Base-by-base conservation (phyloP, 73 alveolate genomes). In the Strombidium stylifer region DNA sequence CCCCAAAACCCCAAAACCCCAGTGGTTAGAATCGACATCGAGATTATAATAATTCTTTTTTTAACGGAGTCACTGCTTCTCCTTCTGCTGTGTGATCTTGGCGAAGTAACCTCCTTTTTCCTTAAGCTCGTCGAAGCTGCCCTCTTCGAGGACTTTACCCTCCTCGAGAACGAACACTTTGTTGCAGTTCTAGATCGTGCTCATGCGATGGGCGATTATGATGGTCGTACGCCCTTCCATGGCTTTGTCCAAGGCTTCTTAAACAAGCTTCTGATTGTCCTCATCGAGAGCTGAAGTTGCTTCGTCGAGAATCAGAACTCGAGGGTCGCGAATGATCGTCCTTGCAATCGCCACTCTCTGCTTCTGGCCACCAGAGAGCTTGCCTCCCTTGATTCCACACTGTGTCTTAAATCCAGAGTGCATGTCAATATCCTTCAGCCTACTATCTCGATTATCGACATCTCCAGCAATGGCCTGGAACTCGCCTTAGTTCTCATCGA, bases 221-320 rank as follows among this genome's bases (percentile, higher is more conserved):
- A 92, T 65, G 20, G 95, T 53, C 0, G 96, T 92, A 44, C 82
- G 85, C 37, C 69, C 74, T 45, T 65, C 65, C 89, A 82, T 77
- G 21, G 86, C 47, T 28, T 86, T 57, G 58, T 91, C 93, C 12
- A 91, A 62, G 53, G 93, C 76, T 40, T 71, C 74, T 55, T 91
- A 87, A 23, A 91, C 96, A 27, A 76, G 73, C 39, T 67, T 65
- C 69, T 91, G 94, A 11, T 79, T 69, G 23, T 85, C 69, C 26
- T 85, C 89, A 73, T 92, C 98, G 23, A 92, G 79, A 15, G 98
- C 98, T 32, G 90, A 62, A 28, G 98, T 92, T 1, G 95, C 96
- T 70, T 87, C 98, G 54, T 92, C 98, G 25, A 92, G 81, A 39
- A 92, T 75, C 53, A 92, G 71, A 42, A 92, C 88, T 49, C 58